Evolutionary conservation across 345 rosid species (phyloP), one percentile per base, ranked within the genome.

Genomic region (Camelina sativa): DNA sequence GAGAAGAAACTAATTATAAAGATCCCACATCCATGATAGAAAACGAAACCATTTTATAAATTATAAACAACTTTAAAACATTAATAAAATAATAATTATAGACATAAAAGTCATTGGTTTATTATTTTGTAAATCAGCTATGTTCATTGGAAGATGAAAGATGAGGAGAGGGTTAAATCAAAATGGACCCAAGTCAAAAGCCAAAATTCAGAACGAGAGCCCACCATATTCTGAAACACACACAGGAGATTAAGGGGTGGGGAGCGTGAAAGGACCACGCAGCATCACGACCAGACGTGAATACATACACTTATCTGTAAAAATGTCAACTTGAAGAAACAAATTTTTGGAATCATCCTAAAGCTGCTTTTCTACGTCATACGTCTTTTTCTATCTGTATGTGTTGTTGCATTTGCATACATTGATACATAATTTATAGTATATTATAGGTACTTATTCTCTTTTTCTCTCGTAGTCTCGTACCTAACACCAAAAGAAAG

Each of bases 321-420:
- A 48, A 65, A 77, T 77, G 76, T 77, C 73, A 71, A 77, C 72
- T 71, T 65, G 80, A 77, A 77, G 80, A 57, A 77, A 71, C 62
- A 38, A 38, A 17, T 9, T 32, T 75, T 76, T 69, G 80, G 80
- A 76, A 62, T 76, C 74, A 55, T 69, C 64, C 28, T 16, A 6
- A 69, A 62, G 75, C 70, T 69, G 80, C 34, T 34, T 69, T 76
- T 76, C 59, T 69, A 76, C 80, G 80, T 54, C 51, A 34, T 11
- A 76, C 65, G 80, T 76, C 75, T 54, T 54, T 62, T 69, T 76
- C 79, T 76, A 75, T 69, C 34, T 54, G 22, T 57, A 66, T 48
- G 51, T 51, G 43, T 64, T 51, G 43, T 64, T 46, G 58, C 60
- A 44, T 74, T 34, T 65, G 10, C 28, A 23, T 55, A 34, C 19